Percentiles rank a stretch among this genome's conserved stretches.
phyloP scores from a whole-genome alignment of 306 rosid species.

The Erythrophleum fordii region DNA sequence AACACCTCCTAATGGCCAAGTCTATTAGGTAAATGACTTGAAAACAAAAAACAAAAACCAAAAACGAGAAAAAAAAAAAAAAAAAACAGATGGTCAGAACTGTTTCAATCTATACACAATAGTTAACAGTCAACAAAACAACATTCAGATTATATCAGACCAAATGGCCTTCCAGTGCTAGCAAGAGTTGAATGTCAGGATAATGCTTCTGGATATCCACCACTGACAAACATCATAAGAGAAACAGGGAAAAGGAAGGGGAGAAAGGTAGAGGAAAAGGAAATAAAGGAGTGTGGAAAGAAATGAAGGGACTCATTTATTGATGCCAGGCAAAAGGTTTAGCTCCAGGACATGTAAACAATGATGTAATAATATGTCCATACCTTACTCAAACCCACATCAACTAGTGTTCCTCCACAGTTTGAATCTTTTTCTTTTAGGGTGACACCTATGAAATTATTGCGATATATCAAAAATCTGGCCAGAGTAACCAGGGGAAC shows the following conservation, averaged over 20 bases:
- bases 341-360: slow-evolving; percentile 26
- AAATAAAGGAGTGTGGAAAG: not conserved
- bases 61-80: not conserved
- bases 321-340: not conserved
- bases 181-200: slow-evolving; percentile 17
- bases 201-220: slow-evolving; percentile 21
- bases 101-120: slow-evolving; percentile 24
- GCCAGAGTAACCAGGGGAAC: slow-evolving; percentile 17
- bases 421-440: slow-evolving; percentile 62
- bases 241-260: slow-evolving; percentile 13
- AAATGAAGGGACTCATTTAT: not conserved
- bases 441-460: slow-evolving; percentile 68
- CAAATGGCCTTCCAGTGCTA: not conserved
- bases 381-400: slow-evolving; percentile 96
- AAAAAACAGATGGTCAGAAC: slow-evolving; percentile 14
- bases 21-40: not conserved
- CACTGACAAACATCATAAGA: not conserved
- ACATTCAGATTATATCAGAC: slow-evolving; percentile 27
- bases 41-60: too few species aligned
- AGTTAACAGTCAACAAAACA: slow-evolving; percentile 22
- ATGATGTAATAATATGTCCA: slow-evolving; percentile 22
- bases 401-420: slow-evolving; percentile 67
- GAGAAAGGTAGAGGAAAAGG: slow-evolving; percentile 1
- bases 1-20: slow-evolving; percentile 5
- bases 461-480: slow-evolving; percentile 39